Evolutionary conservation across 2,329 filamentous ascomycete species (phyloP).

Genomic region (Exophiala alcalophila): DNA sequence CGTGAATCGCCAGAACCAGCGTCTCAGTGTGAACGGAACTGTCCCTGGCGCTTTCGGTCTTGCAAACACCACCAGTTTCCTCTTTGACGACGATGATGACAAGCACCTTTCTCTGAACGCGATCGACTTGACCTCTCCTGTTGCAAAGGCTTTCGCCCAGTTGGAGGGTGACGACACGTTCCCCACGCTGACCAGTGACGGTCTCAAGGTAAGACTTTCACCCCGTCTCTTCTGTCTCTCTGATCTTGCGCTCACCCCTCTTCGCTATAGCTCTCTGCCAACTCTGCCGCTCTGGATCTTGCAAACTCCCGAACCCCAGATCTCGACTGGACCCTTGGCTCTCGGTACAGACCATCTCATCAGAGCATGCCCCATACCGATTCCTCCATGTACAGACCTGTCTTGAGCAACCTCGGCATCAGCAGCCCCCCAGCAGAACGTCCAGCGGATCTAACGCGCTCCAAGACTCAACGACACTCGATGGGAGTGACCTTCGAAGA

Average conservation of each 20-base stretch:
- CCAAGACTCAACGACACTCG: slow-evolving; percentile 43
- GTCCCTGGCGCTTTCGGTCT: slow-evolving; percentile 52
- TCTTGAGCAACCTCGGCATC: slow-evolving; percentile 35
- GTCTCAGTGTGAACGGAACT: slow-evolving; percentile 19
- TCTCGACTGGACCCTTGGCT: slow-evolving; percentile 62
- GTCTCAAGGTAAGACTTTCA: slow-evolving; percentile 32
- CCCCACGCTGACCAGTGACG: slow-evolving; percentile 64
- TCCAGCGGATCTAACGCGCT: slow-evolving; percentile 35
- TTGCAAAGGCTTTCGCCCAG: slow-evolving; percentile 67
- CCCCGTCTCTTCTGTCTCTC: slow-evolving; percentile 1
- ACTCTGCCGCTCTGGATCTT: slow-evolving; percentile 76
- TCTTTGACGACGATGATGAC: slow-evolving; percentile 84
- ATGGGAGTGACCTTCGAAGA: slow-evolving; percentile 41
- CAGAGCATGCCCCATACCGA: slow-evolving; percentile 59
- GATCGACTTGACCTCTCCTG: slow-evolving; percentile 50
- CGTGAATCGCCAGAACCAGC: slow-evolving; percentile 51
- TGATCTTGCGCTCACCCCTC: slow-evolving; percentile 22
- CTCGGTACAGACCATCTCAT: slow-evolving; percentile 65
- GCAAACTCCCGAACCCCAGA: slow-evolving; percentile 66
- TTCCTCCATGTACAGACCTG: slow-evolving; percentile 40
- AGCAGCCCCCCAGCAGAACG: slow-evolving; percentile 35
- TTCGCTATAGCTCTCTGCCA: slow-evolving; percentile 71
- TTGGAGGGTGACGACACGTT: slow-evolving; percentile 79
- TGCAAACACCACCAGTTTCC: slow-evolving; percentile 79
- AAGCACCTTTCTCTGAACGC: slow-evolving; percentile 37